Evolutionary conservation across 2,329 filamentous ascomycete genomes (phyloP).

Genomic region (Pyrenophora seminiperda): DNA sequence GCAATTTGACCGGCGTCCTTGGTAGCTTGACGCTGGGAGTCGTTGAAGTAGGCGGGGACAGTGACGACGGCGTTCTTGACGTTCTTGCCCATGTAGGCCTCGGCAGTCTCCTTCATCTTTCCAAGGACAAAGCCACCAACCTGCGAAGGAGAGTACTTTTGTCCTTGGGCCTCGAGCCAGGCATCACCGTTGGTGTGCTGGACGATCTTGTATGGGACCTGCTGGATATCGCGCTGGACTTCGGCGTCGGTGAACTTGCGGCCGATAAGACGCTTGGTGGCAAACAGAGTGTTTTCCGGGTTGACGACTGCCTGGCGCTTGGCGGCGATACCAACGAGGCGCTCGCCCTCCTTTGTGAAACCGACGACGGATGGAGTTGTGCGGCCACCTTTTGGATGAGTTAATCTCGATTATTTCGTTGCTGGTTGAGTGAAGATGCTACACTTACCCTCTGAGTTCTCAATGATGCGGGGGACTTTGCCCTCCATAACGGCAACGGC

Average conservation of each 20-base stretch:
- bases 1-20: constrained; percentile 98
- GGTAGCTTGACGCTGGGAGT: constrained; percentile 95
- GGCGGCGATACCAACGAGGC: constrained; percentile 93
- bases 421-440: constrained; percentile 3
- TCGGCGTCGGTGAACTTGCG: constrained; percentile 94
- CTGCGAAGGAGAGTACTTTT: constrained; percentile 98
- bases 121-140: constrained; percentile 94
- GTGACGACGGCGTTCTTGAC: constrained; percentile 97
- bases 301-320: constrained; percentile 99
- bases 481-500: constrained; percentile 98
- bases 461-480: constrained; percentile 92
- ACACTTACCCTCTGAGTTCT: constrained; percentile 85
- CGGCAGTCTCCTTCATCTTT: constrained; percentile 99
- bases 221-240: constrained; percentile 95
- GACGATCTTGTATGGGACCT: constrained; percentile 98
- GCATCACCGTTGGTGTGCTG: constrained; percentile 96
- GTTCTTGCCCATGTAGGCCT: constrained; percentile 86
- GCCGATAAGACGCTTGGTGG: constrained; percentile 97
- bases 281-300: constrained; percentile 97
- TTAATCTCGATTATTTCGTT: constrained; percentile 16
- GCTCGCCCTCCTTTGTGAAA: constrained; percentile 93
- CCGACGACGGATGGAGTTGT: constrained; percentile 95
- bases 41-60: constrained; percentile 98
- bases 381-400: constrained; percentile 67
- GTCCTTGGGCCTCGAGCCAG: constrained; percentile 89